Percentiles rank a stretch among this genome's conserved stretches.
Conservation (phyloP, 306 rosid species). For the Cucurbita pepo region DNA sequence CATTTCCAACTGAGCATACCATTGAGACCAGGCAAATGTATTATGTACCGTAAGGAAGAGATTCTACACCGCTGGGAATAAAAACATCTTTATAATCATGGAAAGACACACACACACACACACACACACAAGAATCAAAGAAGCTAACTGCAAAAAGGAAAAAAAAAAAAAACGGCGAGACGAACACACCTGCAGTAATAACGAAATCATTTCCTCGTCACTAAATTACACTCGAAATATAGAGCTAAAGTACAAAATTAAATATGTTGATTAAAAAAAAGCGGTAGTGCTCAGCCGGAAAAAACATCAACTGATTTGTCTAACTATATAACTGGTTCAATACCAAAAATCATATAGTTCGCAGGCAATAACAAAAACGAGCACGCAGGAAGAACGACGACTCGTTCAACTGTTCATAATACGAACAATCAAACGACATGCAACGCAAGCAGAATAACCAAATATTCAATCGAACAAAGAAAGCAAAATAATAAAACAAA, state of each 20-base stretch:
- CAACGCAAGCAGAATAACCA: neutral
- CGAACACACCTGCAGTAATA: neutral
- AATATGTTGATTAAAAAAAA: neutral
- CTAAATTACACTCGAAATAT: neutral
- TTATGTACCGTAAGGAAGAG: too few relatives aligned
- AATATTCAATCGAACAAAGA: neutral
- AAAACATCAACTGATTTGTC: neutral
- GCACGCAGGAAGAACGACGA: neutral
- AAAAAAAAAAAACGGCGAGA: neutral
- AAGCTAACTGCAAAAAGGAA: neutral
- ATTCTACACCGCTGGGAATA: too few relatives aligned
- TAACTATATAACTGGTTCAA: neutral
- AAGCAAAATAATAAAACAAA: neutral
- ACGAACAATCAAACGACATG: neutral
- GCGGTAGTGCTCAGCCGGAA: neutral
- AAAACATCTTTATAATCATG: too few relatives aligned
- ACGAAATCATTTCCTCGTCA: neutral
- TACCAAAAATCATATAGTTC: neutral
- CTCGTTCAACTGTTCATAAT: neutral
- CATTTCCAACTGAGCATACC: too few relatives aligned
- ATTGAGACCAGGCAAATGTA: too few relatives aligned
- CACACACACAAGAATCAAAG: too few relatives aligned
- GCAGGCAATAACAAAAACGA: too few relatives aligned
- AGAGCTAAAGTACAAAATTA: neutral
- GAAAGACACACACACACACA: too few relatives aligned